Percentiles rank a stretch among this genome's conserved stretches.
phyloP scores from a whole-genome alignment of 2,329 filamentous ascomycete species.

The Neurospora sp. region DNA sequence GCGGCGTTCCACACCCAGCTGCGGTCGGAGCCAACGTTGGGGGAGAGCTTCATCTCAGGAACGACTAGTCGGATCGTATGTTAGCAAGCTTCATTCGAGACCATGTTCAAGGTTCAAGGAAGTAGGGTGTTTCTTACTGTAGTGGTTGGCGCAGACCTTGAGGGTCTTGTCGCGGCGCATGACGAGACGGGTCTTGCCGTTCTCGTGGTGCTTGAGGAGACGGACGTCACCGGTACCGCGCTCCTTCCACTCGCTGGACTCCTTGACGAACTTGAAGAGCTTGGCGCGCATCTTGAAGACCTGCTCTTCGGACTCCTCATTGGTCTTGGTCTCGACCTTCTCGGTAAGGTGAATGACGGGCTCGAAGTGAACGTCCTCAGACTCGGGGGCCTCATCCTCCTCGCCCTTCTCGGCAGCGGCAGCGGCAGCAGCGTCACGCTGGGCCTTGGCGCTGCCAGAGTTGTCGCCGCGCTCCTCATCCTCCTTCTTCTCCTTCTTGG shows the following conservation, averaged over 20 bases:
- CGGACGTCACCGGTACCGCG: slow-evolving; percentile 93
- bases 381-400: slow-evolving; percentile 74
- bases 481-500: slow-evolving; percentile 92
- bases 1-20: slow-evolving; percentile 99
- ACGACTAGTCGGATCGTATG: slow-evolving; percentile 53
- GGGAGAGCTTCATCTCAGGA: slow-evolving; percentile 96
- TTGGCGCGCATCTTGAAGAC: slow-evolving; percentile 99
- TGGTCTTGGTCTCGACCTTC: slow-evolving; percentile 94
- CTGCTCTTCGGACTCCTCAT: slow-evolving; percentile 96
- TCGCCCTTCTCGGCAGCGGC: slow-evolving; percentile 45
- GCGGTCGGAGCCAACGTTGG: slow-evolving; percentile 95
- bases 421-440: slow-evolving; percentile 44
- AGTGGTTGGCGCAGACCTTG: slow-evolving; percentile 99
- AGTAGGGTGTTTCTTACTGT: slow-evolving; percentile 59
- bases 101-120: not conserved
- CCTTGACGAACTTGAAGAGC: slow-evolving; percentile 95
- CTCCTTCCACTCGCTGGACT: slow-evolving; percentile 96
- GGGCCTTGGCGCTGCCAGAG: slow-evolving; percentile 79
- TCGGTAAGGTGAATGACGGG: slow-evolving; percentile 93
- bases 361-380: slow-evolving; percentile 92
- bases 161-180: slow-evolving; percentile 99
- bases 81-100: not conserved
- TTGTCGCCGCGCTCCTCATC: slow-evolving; percentile 75
- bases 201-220: slow-evolving; percentile 97
- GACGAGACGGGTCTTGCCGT: slow-evolving; percentile 91